Conservation (phyloP, 345 rosid species). For the Trapa bicornis region DNA sequence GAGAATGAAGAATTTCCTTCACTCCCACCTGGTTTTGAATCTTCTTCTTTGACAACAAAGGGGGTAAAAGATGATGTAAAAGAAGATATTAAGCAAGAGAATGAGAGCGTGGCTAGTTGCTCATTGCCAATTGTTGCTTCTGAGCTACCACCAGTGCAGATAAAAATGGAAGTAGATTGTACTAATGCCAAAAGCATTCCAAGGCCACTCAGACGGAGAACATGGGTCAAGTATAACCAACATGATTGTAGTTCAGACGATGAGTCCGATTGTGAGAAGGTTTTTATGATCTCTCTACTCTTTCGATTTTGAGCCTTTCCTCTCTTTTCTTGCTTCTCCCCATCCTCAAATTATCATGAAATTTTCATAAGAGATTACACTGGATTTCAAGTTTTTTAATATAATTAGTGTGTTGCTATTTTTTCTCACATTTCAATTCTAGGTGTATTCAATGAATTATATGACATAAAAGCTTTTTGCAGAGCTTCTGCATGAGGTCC, state of each 20-base stretch:
- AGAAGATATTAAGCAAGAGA: constrained; percentile 19
- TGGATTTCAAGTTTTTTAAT: neutral
- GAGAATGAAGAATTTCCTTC: constrained; percentile 78
- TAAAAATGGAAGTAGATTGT: constrained; percentile 30
- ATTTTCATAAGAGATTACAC: neutral
- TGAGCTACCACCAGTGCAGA: constrained; percentile 28
- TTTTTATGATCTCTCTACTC: constrained; percentile 32
- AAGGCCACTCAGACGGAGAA: constrained; percentile 43
- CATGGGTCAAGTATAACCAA: constrained; percentile 49
- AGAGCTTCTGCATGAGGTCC: constrained; percentile 35
- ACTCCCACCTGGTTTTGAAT: constrained; percentile 94
- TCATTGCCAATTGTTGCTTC: constrained; percentile 30
- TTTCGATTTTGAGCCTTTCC: neutral
- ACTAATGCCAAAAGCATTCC: constrained; percentile 26
- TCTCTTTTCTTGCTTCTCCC: neutral
- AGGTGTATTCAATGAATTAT: neutral
- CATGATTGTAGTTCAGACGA: constrained; percentile 33
- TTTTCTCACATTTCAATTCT: neutral
- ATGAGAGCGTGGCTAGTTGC: constrained; percentile 17
- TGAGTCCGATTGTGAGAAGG: constrained; percentile 35
- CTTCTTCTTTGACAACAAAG: constrained; percentile 57
- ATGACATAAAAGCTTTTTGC: constrained; percentile 15
- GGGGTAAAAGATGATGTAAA: constrained; percentile 27
- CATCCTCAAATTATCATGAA: neutral
- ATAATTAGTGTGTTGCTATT: neutral